phyloP scores from a whole-genome alignment of 1,284 basidiomycete species.

The Rhodofomes roseus region DNA sequence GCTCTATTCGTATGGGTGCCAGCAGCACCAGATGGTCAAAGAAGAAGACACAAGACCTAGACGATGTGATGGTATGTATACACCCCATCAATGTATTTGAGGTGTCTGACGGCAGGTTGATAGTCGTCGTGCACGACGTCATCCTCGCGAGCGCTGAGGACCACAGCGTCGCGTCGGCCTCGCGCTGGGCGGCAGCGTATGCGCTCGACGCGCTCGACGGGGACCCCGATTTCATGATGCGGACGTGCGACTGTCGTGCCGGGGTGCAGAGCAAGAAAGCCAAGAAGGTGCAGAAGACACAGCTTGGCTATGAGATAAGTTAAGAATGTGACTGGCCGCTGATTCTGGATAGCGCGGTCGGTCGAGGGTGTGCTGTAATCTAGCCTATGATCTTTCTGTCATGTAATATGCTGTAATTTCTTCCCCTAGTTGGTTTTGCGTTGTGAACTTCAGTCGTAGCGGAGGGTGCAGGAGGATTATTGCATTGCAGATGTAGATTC shows the following conservation, averaged over 20 bases:
- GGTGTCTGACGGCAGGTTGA: neutral
- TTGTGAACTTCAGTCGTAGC: too few species aligned
- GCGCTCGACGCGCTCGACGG: slow-evolving; percentile 66
- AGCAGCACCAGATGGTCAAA: slow-evolving; percentile 54
- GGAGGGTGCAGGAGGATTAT: neutral
- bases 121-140: slow-evolving; percentile 65
- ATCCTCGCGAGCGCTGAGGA: slow-evolving; percentile 58
- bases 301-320: slow-evolving; percentile 28
- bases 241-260: slow-evolving; percentile 61
- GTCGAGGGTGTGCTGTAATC: too few species aligned
- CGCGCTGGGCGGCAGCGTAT: slow-evolving; percentile 51
- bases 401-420: neutral
- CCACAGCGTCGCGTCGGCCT: slow-evolving; percentile 44
- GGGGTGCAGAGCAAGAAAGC: slow-evolving; percentile 35
- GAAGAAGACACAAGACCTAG: slow-evolving; percentile 14
- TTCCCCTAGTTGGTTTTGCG: neutral
- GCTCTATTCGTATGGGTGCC: slow-evolving; percentile 66
- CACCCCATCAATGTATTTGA: neutral
- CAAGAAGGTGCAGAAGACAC: slow-evolving; percentile 30
- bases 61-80: slow-evolving; percentile 20
- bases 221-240: slow-evolving; percentile 55
- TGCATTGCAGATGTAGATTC: slow-evolving; percentile 1
- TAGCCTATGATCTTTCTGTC: neutral
- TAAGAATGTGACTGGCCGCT: too few species aligned
- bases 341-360: too few species aligned